Evolutionary conservation across 1,139 yeast species (phyloP).

Genomic region (Yamadazyma blattariae): DNA sequence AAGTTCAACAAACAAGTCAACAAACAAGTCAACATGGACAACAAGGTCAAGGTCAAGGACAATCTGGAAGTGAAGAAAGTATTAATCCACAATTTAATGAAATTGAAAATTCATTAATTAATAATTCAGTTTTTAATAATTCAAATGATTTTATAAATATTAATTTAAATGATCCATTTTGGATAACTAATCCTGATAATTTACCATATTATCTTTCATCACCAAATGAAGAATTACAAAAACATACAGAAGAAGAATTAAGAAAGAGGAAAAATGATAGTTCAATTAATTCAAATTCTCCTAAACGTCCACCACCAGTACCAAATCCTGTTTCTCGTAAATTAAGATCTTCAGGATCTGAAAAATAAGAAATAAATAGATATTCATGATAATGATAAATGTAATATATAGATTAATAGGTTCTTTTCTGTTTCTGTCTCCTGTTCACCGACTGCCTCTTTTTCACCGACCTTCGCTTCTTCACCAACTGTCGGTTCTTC

Average conservation of each 20-base stretch:
- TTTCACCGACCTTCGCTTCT: too few species aligned
- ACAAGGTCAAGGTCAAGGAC: too few species aligned
- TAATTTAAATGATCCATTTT: slow-evolving; percentile 40
- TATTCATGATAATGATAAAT: not conserved
- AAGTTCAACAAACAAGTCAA: too few species aligned
- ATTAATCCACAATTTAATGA: too few species aligned
- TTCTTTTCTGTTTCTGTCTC: too few species aligned
- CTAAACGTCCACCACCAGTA: not conserved
- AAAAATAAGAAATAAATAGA: not conserved
- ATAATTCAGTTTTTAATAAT: slow-evolving; percentile 5
- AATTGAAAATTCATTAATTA: not conserved
- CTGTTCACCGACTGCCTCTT: too few species aligned
- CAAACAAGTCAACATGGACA: too few species aligned
- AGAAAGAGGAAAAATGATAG: not conserved
- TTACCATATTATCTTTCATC: slow-evolving; percentile 37
- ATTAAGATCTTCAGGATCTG: not conserved
- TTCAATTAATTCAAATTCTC: not conserved
- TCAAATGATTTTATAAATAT: slow-evolving; percentile 17
- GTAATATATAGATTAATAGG: too few species aligned
- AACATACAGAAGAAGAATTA: slow-evolving; percentile 6
- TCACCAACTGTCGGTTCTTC: too few species aligned
- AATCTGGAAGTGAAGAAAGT: too few species aligned
- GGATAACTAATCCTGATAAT: slow-evolving; percentile 43
- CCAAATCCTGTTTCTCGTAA: not conserved
- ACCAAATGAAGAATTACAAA: slow-evolving; percentile 28